Percentiles rank a stretch among this genome's conserved stretches.
Evolutionary conservation across 495 filamentous ascomycete species (phyloP).

Genomic region (Umbilicaria muhlenbergii): DNA sequence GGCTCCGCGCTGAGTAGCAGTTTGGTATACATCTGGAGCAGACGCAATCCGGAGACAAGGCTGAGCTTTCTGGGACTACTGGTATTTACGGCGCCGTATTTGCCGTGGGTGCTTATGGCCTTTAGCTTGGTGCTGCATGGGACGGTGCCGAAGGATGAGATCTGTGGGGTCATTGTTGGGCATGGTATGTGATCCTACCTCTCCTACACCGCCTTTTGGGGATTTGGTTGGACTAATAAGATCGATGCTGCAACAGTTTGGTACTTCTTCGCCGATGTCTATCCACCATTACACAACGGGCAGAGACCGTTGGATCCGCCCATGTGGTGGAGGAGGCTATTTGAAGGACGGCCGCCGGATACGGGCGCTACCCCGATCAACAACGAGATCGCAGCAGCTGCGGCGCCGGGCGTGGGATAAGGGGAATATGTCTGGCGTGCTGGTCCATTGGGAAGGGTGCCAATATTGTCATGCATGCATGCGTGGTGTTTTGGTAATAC

Average conservation of each 20-base stretch:
- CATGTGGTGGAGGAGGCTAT: conserved; percentile 77
- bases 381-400: conserved; percentile 14
- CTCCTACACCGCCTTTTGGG: neutral
- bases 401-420: conserved; percentile 12
- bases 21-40: conserved; percentile 96
- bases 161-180: conserved; percentile 82
- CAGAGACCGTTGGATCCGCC: conserved; percentile 83
- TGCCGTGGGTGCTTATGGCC: conserved; percentile 91
- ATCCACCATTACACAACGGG: conserved; percentile 75
- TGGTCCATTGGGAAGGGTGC: neutral
- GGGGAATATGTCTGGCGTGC: neutral
- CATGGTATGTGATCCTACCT: conserved; percentile 36
- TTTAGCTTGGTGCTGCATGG: conserved; percentile 79
- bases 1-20: conserved; percentile 79
- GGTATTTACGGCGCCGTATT: conserved; percentile 83
- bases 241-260: conserved; percentile 39
- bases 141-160: conserved; percentile 83
- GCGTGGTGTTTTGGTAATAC: neutral
- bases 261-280: conserved; percentile 97
- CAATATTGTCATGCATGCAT: neutral
- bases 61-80: conserved; percentile 82
- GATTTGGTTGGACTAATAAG: neutral
- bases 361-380: conserved; percentile 14
- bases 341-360: conserved; percentile 35
- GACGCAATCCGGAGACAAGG: conserved; percentile 80